phyloP scores from a whole-genome alignment of 768 basidiomycete species.

The Hypholoma fasciculare region DNA sequence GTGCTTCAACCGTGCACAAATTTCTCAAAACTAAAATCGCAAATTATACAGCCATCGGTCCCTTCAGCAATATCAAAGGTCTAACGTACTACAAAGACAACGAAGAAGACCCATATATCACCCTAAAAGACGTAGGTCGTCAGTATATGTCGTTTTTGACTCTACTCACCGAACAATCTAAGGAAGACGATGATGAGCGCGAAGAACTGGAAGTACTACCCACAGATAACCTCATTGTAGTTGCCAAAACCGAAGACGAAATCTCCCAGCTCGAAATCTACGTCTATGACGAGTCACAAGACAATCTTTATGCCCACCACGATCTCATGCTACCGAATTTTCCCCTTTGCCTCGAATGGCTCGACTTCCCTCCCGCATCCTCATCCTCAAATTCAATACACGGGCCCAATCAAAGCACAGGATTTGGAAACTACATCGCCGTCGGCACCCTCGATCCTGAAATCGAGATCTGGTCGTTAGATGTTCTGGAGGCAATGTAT shows the following conservation, averaged over 20 bases:
- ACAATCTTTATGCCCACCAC: slow-evolving; percentile 95
- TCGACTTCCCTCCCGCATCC: slow-evolving; percentile 85
- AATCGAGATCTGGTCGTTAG: slow-evolving; percentile 98
- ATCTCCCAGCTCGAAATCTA: slow-evolving; percentile 95
- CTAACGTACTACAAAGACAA: slow-evolving; percentile 90
- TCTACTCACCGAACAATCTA: slow-evolving; percentile 17
- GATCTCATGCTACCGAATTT: slow-evolving; percentile 97
- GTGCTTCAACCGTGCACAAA: slow-evolving; percentile 11
- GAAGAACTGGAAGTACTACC: slow-evolving; percentile 88
- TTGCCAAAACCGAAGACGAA: slow-evolving; percentile 96
- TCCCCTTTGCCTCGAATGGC: slow-evolving; percentile 98
- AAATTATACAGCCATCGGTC: slow-evolving; percentile 55
- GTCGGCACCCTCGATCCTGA: slow-evolving; percentile 97
- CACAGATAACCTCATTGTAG: slow-evolving; percentile 89
- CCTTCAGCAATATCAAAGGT: slow-evolving; percentile 96
- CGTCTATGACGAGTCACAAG: slow-evolving; percentile 90
- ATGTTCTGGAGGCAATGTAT: slow-evolving; percentile 92
- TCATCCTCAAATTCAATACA: slow-evolving; percentile 34
- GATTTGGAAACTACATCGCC: slow-evolving; percentile 87
- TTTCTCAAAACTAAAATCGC: slow-evolving; percentile 1
- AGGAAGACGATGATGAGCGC: slow-evolving; percentile 82
- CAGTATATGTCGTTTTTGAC: not conserved
- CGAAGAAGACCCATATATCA: slow-evolving; percentile 95
- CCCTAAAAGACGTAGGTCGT: slow-evolving; percentile 84
- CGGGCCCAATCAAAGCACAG: slow-evolving; percentile 26